Evolutionary conservation across 208 protist genomes (phyloP).

Genomic region (Leishmania martiniquensis): DNA sequence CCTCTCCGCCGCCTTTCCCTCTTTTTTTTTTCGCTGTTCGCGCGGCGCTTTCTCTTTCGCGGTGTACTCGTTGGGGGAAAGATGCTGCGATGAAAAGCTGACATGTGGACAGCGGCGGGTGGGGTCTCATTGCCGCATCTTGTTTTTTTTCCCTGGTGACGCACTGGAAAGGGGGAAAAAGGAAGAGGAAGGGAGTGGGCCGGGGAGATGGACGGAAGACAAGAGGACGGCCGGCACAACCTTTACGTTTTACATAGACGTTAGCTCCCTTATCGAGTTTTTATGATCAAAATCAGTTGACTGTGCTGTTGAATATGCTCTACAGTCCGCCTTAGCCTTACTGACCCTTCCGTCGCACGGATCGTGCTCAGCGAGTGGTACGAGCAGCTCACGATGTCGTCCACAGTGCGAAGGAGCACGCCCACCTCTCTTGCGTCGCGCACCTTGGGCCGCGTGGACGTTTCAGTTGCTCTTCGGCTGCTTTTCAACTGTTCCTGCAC

Average conservation of each 20-base stretch:
- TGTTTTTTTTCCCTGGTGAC: background rate
- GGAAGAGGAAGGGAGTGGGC: background rate
- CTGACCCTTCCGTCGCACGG: background rate
- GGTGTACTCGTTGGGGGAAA: background rate
- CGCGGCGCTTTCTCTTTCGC: background rate
- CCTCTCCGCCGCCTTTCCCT: too few species aligned
- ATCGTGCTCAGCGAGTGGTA: background rate
- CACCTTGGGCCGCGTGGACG: too few species aligned
- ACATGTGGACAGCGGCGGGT: background rate
- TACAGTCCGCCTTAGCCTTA: background rate
- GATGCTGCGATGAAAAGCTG: background rate
- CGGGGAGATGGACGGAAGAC: background rate
- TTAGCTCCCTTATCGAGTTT: background rate
- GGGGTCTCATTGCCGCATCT: background rate
- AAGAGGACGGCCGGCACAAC: background rate
- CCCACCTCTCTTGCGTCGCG: too few species aligned
- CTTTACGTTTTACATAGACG: background rate
- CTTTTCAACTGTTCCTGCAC: too few species aligned
- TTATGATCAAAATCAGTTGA: background rate
- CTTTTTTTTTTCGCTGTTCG: background rate
- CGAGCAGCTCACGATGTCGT: background rate
- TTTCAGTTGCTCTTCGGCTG: background rate
- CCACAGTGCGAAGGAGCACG: background rate
- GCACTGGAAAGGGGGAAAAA: background rate
- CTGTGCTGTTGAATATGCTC: background rate